Evolutionary conservation across 2,329 filamentous ascomycete species (phyloP), one percentile per base, ranked within the genome.

Genomic region (Fusarium pseudoanthophilum): DNA sequence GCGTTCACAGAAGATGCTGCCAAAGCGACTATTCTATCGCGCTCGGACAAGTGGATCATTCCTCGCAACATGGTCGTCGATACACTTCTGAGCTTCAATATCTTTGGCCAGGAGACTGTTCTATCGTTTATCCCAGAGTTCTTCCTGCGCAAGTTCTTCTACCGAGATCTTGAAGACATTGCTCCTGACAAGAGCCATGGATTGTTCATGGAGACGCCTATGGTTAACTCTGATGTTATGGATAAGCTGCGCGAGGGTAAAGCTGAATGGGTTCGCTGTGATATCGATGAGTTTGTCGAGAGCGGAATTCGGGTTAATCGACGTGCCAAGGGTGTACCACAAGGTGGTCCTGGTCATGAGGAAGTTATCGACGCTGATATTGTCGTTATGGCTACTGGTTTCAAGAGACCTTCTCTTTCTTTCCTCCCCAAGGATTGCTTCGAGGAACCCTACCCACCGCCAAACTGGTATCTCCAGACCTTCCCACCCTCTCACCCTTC

Each of bases 401-500:
- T 90, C 83, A 88, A 93, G 76, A 88, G 94, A 0, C 94, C 94
- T 0, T 89, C 88, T 7, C 86, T 97, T 2, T 85, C 85, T 16
- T 96, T 97, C 81, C 85, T 97, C 0, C 94, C 94, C 0, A 83
- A 90, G 0, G 89, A 94, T 59, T 91, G 89, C 77, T 96, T 96
- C 79, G 79, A 88, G 15, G 88, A 93, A 70, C 91, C 92, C 0
- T 97, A 96, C 75, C 84, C 85, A 2, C 92, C 94, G 2, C 94
- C 94, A 1, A 95, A 94, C 80, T 97, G 94, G 94, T 97, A 96
- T 75, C 87, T 97, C 0, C 94, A 97, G 80, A 93, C 92, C 1
- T 97, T 97, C 82, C 94, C 94, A 9, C 92, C 94, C 0, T 81
- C 85, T 7, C 92, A 95, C 73, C 89, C 92, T 1, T 91, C 90